Conservation (phyloP, 805 yeast genomes). For the Nakazawaea ambrosiae region DNA sequence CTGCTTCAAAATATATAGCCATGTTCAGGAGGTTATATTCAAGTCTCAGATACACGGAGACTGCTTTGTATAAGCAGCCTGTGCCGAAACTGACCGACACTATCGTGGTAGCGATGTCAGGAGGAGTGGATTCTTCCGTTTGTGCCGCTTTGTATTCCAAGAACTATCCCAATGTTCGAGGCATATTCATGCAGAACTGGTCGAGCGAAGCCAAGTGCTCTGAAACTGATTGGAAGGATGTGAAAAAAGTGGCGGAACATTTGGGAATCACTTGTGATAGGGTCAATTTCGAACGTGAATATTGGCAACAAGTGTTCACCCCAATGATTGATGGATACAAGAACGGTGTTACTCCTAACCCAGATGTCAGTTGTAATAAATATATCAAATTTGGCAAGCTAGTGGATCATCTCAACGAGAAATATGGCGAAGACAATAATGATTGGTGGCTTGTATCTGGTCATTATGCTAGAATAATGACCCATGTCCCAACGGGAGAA, state of each 20-base stretch:
- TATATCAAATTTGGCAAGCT: conserved; percentile 83
- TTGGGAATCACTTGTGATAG: conserved; percentile 64
- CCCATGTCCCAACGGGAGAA: conserved; percentile 22
- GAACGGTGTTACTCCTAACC: conserved; percentile 84
- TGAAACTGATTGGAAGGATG: conserved; percentile 87
- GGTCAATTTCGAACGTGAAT: conserved; percentile 82
- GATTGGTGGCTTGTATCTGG: conserved; percentile 90
- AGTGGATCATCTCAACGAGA: conserved; percentile 41
- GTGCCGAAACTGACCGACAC: conserved; percentile 47
- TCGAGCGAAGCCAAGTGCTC: conserved; percentile 52
- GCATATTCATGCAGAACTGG: conserved; percentile 96
- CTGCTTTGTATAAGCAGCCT: conserved; percentile 26
- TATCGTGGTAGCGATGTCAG: conserved; percentile 85
- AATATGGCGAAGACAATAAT: conserved; percentile 22
- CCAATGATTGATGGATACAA: conserved; percentile 80
- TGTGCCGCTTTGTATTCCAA: conserved; percentile 64
- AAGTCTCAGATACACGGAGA: conserved; percentile 1
- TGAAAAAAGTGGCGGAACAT: conserved; percentile 52
- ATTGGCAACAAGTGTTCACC: conserved; percentile 87
- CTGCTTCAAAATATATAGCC: background rate
- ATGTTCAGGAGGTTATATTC: conserved; percentile 3
- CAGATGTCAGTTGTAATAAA: conserved; percentile 84
- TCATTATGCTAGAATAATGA: conserved; percentile 58
- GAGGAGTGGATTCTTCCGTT: conserved; percentile 94
- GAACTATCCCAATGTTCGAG: conserved; percentile 55